phyloP scores from a whole-genome alignment of 2,329 filamentous ascomycete species.

The Didymosphaeria variabile region DNA sequence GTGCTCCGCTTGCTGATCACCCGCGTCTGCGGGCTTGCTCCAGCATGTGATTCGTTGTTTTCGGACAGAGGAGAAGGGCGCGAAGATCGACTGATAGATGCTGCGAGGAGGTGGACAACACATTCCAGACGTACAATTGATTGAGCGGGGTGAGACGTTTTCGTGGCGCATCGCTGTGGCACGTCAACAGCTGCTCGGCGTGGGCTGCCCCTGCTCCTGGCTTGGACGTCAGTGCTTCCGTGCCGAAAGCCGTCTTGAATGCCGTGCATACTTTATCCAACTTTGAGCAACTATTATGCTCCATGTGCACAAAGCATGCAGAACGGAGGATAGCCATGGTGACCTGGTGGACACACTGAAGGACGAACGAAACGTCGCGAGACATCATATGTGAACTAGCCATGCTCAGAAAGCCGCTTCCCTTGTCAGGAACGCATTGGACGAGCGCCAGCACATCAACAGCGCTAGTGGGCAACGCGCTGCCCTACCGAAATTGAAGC shows the following conservation, averaged over 20 bases:
- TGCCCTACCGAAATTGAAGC: too few relatives aligned
- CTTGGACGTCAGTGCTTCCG: constrained; percentile 2
- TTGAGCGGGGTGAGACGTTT: neutral
- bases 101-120: neutral
- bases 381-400: too few relatives aligned
- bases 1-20: constrained; percentile 9
- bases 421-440: too few relatives aligned
- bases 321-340: too few relatives aligned
- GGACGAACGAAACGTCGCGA: too few relatives aligned
- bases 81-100: neutral
- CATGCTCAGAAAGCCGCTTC: too few relatives aligned
- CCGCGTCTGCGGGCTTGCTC: neutral
- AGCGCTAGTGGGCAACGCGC: too few relatives aligned
- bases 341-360: too few relatives aligned
- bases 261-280: neutral
- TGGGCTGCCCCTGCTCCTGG: neutral
- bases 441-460: too few relatives aligned
- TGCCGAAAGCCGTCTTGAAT: constrained; percentile 10
- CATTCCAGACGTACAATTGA: constrained; percentile 3
- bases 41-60: constrained; percentile 9
- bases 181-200: neutral
- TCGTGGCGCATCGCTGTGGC: constrained; percentile 12
- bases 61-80: neutral
- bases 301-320: too few relatives aligned
- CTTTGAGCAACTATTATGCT: neutral